Evolutionary conservation across 2,329 filamentous ascomycete genomes (phyloP), one percentile per base, ranked within the genome.

Genomic region (Verticillium nubilum): DNA sequence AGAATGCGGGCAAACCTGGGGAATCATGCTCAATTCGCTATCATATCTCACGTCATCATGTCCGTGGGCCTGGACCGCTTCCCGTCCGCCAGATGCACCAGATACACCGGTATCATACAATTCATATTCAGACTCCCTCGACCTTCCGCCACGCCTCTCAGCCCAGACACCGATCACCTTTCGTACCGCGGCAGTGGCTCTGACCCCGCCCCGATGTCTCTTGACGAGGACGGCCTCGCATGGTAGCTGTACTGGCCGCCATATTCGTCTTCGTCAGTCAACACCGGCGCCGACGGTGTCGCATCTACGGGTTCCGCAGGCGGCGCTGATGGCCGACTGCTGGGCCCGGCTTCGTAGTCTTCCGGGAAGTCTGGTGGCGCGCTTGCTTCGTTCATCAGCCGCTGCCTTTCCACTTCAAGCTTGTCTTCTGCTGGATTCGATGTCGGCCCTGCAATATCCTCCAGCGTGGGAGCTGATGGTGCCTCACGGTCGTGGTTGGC

Each of bases 321-420:
- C 60, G 69, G 59, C 54, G 69, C 69, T 37, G 71, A 68, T 5
- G 70, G 71, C 3, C 71, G 63, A 4, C 68, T 65, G 29, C 67
- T 70, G 10, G 67, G 67, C 47, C 68, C 70, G 29, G 71, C 67
- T 23, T 80, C 76, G 61, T 77, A 78, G 63, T 86, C 83, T 5
- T 81, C 78, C 0, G 82, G 81, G 52, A 85, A 81, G 12, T 81
- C 78, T 3, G 81, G 81, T 4, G 88, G 88, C 9, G 84, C 83
- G 69, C 87, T 89, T 7, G 84, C 84, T 67, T 89, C 82, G 57
- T 80, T 76, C 61, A 89, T 76, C n/a, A 91, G 72, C 37, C 87
- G 78, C 59, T 77, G 82, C 23, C 86, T 80, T 69, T 93, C 89
- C 6, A 92, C 76, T 69, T 96, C 91, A 66, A 88, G 86, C 71